Evolutionary conservation across 805 yeast genomes (phyloP), one percentile per base, ranked within the genome.

Genomic region (Saccharomycopsis sp.): DNA sequence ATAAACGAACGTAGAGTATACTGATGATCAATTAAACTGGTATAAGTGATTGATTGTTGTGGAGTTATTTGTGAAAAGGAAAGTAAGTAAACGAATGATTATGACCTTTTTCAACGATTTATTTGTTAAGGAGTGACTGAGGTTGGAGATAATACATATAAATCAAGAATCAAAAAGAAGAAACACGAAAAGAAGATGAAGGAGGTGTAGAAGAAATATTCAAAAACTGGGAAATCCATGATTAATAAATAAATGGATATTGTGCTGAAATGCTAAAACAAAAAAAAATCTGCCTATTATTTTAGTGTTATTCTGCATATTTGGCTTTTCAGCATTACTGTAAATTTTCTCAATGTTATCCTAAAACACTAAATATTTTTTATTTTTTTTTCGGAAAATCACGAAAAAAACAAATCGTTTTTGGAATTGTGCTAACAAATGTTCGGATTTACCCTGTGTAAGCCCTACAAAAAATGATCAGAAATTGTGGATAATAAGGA

Each of bases 91-190:
- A 24, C 54, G 51, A 53, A 44, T 18, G 51, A 41, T 51, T 51
- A 24, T n/a, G 16, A n/a, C 20, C n/a, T n/a, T 21, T 15, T n/a
- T 51, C 34, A 14, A 41, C 18, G 7, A 37, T 52, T 9, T 52
- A 21, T 24, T 29, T 41, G 18, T 40, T 50, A 55, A 55, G 51
- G 58, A 56, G 46, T 56, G 58, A 56, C 58, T 56, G 58, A 34
- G 55, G 58, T 56, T 34, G 29, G 58, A 56, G 29, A 16, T 29
- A 29, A 5, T 29, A 7, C 12, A 29, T 29, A 29, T 29, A 12
- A 29, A 29, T 29, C 37, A 29, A 29, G 37, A 29, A 29, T 29
- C 37, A 29, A 29, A 29, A 29, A 29, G 37, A 29, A 29, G 9
- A 29, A 29, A 12, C 37, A 29, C 12, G 37, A 29, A 12, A 29